Base-by-base conservation (phyloP, 2,329 filamentous ascomycete genomes). In the Ophiostoma sp. region DNA sequence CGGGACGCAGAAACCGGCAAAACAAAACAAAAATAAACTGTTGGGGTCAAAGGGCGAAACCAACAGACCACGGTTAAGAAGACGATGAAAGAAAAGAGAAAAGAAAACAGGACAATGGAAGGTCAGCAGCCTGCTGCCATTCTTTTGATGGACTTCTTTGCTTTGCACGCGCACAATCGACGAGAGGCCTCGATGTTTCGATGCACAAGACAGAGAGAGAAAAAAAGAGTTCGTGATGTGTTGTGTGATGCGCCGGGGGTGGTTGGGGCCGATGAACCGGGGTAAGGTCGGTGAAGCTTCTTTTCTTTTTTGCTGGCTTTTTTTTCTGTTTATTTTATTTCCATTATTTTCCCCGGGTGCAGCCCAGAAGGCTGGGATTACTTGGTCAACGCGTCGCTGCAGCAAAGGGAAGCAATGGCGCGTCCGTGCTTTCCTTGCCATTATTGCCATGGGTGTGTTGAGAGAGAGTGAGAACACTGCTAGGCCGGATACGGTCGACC, bases 301-400 rank as follows among this genome's bases (percentile, higher is more conserved):
- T 25, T 22, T 19, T 63, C 22, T 31, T 57, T 12, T 63, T 22
- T 66, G n/a, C n/a, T 55, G 45, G 8, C 28, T 39, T 36, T 69
- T 25, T 52, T 52, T 5, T 50, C 3, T 61, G 22, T 69, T 42
- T 70, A n/a, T 69, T 48, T 71, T 69, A 72, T 70, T 76, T 75
- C 72, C 61, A 50, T 57, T 28, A 55, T 33, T 31, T 72, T 69
- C 71, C 48, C 48, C 63, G 28, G 28, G 55, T 55, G 33, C 33
- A 64, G 31, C 57, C 57, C 50, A 61, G 31, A 28, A 33, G 59
- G 59, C 45, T 45, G n/a, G 33, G 50, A 25, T 33, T 39, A 22
- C 33, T 55, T 57, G 68, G 50, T 28, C 36, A 72, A 72, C 71
- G 71, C 71, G 71, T 73, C 71, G 59, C 36, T 70, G 25, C 31